Evolutionary conservation across 345 rosid species (phyloP).

Genomic region (Dipteronia dyeriana): DNA sequence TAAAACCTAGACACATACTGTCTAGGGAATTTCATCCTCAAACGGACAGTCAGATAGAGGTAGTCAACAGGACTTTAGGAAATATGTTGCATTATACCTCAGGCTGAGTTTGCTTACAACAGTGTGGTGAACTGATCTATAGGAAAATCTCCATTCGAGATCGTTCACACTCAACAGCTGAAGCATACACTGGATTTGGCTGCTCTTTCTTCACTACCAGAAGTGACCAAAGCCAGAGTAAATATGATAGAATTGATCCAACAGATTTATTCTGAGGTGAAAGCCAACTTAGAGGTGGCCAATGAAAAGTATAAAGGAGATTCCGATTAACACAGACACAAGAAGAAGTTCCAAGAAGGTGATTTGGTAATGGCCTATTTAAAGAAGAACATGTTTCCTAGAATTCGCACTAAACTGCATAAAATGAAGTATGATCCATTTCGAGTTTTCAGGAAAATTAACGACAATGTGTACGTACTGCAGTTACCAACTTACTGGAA

Average conservation of each 20-base stretch:
- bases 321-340: neutral
- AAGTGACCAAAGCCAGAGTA: neutral
- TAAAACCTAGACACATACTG: too few species aligned
- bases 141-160: neutral
- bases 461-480: neutral
- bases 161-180: neutral
- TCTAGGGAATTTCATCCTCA: too few species aligned
- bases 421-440: neutral
- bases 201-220: neutral
- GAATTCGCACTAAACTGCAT: neutral
- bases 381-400: neutral
- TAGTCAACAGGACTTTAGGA: neutral
- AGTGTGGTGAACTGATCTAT: neutral
- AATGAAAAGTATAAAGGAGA: neutral
- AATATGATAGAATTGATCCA: neutral
- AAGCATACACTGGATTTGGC: neutral
- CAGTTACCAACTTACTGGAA: neutral
- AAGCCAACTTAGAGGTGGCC: neutral
- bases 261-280: too few species aligned
- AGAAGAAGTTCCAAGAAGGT: neutral
- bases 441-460: neutral
- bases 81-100: neutral
- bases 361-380: constrained; percentile 1
- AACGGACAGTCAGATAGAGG: neutral
- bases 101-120: too few species aligned